A percentile compares a stretch with the other conserved stretches of the same genome.
phyloP scores from a whole-genome alignment of 352 stramenopile species.

The Peronosclerospora sorghi region DNA sequence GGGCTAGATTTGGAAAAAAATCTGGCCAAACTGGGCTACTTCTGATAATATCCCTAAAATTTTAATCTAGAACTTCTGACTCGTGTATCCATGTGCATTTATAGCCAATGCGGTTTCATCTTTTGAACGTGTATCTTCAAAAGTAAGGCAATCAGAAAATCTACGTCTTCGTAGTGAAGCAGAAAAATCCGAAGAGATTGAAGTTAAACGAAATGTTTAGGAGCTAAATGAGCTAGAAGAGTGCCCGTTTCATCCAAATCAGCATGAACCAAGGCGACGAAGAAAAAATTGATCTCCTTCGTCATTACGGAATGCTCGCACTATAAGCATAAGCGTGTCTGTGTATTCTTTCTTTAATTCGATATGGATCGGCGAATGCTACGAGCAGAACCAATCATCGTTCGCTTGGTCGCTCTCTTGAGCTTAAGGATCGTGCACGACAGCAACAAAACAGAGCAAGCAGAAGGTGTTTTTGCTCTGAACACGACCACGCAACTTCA shows the following conservation, averaged over 20 bases:
- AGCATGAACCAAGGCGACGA: conserved; percentile 12
- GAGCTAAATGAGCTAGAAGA: conserved; percentile 61
- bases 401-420: conserved; percentile 71
- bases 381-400: conserved; percentile 39
- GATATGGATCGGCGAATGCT: not conserved
- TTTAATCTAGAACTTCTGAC: too few relatives aligned
- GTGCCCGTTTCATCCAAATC: conserved; percentile 76
- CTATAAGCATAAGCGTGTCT: conserved; percentile 7
- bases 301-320: not conserved
- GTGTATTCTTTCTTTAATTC: not conserved
- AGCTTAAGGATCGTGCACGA: conserved; percentile 60
- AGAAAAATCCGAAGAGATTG: conserved; percentile 43
- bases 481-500: conserved; percentile 56
- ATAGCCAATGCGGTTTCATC: too few relatives aligned
- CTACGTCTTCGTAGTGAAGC: conserved; percentile 60
- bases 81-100: too few relatives aligned
- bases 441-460: conserved; percentile 51
- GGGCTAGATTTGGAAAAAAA: too few relatives aligned
- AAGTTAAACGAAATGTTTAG: conserved; percentile 42
- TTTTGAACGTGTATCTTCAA: too few relatives aligned
- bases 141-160: conserved; percentile 40
- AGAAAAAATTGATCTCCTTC: conserved; percentile 15
- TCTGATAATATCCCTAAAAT: too few relatives aligned
- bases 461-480: conserved; percentile 46
- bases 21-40: too few relatives aligned